Conservation (phyloP, 805 yeast genomes). For the Diddensiella caesifluorescens region DNA sequence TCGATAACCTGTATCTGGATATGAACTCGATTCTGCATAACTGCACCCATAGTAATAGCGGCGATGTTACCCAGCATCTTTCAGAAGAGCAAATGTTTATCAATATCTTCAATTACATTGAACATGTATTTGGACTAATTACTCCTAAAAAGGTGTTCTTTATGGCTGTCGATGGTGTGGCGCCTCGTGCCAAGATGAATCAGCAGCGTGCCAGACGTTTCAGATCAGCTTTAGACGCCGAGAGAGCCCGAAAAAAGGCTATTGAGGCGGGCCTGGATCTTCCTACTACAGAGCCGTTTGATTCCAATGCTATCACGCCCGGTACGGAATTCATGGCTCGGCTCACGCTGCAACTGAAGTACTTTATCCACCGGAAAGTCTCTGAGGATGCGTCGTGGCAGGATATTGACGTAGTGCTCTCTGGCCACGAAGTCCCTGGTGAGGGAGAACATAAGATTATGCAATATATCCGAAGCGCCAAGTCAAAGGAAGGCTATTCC, state of each 20-base stretch:
- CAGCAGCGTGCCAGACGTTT: constrained; percentile 96
- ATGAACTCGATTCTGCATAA: constrained; percentile 84
- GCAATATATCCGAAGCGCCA: constrained; percentile 79
- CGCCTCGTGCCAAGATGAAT: constrained; percentile 98
- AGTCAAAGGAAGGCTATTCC: constrained; percentile 67
- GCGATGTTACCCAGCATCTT: constrained; percentile 55
- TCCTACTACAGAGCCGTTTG: constrained; percentile 83
- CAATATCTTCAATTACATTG: constrained; percentile 90
- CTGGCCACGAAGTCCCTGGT: constrained; percentile 97
- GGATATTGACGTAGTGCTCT: constrained; percentile 63
- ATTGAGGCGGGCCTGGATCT: constrained; percentile 63
- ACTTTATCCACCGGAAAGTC: constrained; percentile 82
- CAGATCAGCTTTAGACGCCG: constrained; percentile 90
- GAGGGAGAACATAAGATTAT: constrained; percentile 98
- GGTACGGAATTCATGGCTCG: constrained; percentile 96
- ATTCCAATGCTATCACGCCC: constrained; percentile 89
- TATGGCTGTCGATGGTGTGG: constrained; percentile 99
- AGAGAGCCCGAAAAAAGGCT: constrained; percentile 69
- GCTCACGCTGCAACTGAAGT: constrained; percentile 72
- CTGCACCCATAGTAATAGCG: constrained; percentile 82
- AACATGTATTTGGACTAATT: constrained; percentile 82
- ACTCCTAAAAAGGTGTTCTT: constrained; percentile 81
- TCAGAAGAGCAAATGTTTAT: constrained; percentile 89
- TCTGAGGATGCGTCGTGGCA: constrained; percentile 87
- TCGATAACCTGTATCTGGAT: constrained; percentile 90